Conservation (phyloP, 306 rosid genomes). For the Cicer yamashitae region DNA sequence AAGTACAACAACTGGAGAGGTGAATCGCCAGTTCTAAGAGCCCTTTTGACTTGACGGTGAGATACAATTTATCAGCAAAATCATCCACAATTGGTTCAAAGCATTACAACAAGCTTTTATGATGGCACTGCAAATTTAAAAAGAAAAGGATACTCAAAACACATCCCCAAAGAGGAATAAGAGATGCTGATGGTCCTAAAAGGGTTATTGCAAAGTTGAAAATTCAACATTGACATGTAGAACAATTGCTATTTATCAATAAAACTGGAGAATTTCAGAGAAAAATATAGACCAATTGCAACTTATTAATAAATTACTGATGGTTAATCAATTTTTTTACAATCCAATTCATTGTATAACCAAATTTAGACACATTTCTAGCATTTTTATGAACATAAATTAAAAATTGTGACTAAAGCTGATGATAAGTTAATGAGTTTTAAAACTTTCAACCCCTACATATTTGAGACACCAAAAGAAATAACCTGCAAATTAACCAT, state of each 20-base stretch:
- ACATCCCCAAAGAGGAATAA: not conserved
- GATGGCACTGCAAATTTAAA: slow-evolving; percentile 58
- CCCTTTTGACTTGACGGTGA: not conserved
- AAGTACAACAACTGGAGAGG: slow-evolving; percentile 33
- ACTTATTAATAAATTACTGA: not conserved
- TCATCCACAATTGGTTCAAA: slow-evolving; percentile 26
- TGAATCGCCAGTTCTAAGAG: slow-evolving; percentile 25
- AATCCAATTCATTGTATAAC: not conserved
- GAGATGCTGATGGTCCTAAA: not conserved
- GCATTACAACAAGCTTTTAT: slow-evolving; percentile 26
- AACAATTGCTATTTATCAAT: not conserved
- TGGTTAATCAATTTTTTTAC: not conserved
- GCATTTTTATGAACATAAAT: not conserved
- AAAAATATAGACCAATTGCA: not conserved
- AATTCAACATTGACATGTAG: not conserved
- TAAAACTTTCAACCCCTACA: not conserved
- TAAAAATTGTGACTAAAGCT: not conserved
- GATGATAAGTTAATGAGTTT: not conserved
- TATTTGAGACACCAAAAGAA: not conserved
- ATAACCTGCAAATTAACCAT: not conserved
- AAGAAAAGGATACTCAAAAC: not conserved
- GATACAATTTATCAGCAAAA: not conserved
- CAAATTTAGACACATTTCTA: not conserved
- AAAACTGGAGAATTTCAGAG: not conserved
- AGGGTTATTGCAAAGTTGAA: not conserved